A percentile compares a stretch with the other conserved stretches of the same genome.
phyloP scores from a whole-genome alignment of 108 stramenopile species.

The Aurantiochytrium sp. region DNA sequence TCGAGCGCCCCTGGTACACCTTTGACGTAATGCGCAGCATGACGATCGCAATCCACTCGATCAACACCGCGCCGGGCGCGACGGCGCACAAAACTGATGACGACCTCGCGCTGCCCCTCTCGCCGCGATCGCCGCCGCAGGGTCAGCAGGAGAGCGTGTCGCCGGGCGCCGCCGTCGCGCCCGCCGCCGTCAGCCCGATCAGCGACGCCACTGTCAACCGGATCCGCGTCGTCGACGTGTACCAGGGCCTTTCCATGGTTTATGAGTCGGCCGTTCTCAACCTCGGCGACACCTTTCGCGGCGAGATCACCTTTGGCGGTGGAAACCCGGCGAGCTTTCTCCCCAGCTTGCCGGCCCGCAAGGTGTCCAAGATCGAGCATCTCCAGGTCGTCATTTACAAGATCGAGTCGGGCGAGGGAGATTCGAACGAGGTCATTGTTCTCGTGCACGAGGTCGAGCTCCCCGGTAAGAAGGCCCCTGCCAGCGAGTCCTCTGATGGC shows the following conservation, averaged over 20 bases:
- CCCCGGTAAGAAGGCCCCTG: not conserved
- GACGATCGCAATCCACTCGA: not conserved
- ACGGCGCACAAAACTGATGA: not conserved
- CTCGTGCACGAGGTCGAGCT: not conserved
- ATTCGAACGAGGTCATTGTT: not conserved
- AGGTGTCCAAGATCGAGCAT: not conserved
- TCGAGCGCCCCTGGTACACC: slow-evolving; percentile 6
- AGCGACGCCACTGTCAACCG: not conserved
- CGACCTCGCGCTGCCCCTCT: not conserved
- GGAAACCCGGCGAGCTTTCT: not conserved
- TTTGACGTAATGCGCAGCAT: slow-evolving; percentile 2
- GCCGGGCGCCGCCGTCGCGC: not conserved
- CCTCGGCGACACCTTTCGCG: not conserved
- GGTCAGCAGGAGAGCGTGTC: not conserved
- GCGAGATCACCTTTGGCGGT: not conserved
- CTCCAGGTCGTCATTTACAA: slow-evolving; percentile 8
- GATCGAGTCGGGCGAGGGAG: not conserved
- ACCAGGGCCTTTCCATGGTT: not conserved
- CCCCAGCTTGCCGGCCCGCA: not conserved
- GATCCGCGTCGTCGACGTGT: not conserved
- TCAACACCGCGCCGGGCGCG: not conserved
- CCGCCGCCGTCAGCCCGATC: not conserved
- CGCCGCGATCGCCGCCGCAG: not conserved
- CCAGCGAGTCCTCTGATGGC: not conserved
- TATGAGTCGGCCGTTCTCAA: not conserved